Conservation (phyloP, 352 stramenopile species). For the Phytopythium helicoides region DNA sequence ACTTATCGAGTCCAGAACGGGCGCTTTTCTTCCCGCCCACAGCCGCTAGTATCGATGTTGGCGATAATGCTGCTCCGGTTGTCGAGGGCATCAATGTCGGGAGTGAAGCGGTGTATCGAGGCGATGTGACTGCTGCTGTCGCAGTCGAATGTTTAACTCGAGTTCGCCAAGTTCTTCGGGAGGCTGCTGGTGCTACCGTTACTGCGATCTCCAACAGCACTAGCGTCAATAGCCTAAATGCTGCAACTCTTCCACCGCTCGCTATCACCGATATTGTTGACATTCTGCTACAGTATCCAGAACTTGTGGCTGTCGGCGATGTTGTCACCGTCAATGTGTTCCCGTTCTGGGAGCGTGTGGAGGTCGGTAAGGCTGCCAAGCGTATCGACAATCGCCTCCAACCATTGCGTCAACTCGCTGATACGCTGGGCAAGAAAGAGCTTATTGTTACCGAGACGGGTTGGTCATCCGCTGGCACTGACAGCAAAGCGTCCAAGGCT, state of each 20-base stretch:
- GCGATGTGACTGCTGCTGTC: slow-evolving; percentile 41
- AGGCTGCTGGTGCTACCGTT: slow-evolving; percentile 25
- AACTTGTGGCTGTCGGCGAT: slow-evolving; percentile 46
- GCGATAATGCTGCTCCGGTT: slow-evolving; percentile 7
- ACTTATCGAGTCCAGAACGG: not conserved
- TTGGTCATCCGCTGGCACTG: slow-evolving; percentile 45
- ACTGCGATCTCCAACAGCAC: slow-evolving; percentile 12
- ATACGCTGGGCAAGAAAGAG: slow-evolving; percentile 21
- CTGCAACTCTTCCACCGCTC: slow-evolving; percentile 15
- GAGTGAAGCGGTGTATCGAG: slow-evolving; percentile 63
- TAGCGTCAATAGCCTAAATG: slow-evolving; percentile 17
- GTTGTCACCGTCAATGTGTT: slow-evolving; percentile 63
- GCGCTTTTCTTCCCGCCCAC: slow-evolving; percentile 8
- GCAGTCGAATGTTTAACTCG: slow-evolving; percentile 38
- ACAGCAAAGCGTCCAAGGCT: slow-evolving; percentile 35
- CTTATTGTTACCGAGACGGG: slow-evolving; percentile 69
- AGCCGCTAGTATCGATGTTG: not conserved
- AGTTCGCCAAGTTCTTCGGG: slow-evolving; percentile 31
- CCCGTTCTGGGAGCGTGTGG: slow-evolving; percentile 63
- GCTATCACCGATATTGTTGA: slow-evolving; percentile 69
- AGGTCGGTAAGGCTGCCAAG: slow-evolving; percentile 23
- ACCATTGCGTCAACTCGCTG: slow-evolving; percentile 27
- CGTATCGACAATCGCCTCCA: slow-evolving; percentile 43
- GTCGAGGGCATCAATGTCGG: slow-evolving; percentile 64
- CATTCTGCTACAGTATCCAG: slow-evolving; percentile 43